Evolutionary conservation across 805 yeast genomes (phyloP).

Genomic region (Zygosaccharomyces lentus): DNA sequence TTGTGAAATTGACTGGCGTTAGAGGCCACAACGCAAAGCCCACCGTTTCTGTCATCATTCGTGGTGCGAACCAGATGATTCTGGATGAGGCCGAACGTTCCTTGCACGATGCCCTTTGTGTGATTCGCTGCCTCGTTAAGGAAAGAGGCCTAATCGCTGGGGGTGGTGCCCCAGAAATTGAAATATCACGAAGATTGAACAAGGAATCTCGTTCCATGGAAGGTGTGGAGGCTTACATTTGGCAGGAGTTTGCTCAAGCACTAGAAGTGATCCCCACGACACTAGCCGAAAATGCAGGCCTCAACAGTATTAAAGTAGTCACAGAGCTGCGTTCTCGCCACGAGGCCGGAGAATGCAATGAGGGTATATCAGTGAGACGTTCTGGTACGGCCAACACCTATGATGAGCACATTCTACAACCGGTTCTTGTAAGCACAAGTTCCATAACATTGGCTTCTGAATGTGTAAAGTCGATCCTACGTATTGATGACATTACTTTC

Average conservation of each 20-base stretch:
- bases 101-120: constrained; percentile 95
- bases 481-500: constrained; percentile 96
- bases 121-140: constrained; percentile 81
- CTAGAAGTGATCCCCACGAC: constrained; percentile 91
- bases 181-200: constrained; percentile 68
- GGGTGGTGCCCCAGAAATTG: constrained; percentile 98
- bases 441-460: constrained; percentile 94
- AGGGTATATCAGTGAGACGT: constrained; percentile 95
- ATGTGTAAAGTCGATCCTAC: constrained; percentile 89
- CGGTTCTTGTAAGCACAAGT: constrained; percentile 89
- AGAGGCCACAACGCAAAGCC: constrained; percentile 39
- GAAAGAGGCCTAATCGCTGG: constrained; percentile 92
- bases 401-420: constrained; percentile 94
- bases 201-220: constrained; percentile 68
- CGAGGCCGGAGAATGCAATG: constrained; percentile 82
- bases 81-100: constrained; percentile 97
- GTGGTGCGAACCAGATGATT: constrained; percentile 90
- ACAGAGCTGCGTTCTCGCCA: constrained; percentile 90
- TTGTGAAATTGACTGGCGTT: constrained; percentile 83
- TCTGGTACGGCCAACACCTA: constrained; percentile 88
- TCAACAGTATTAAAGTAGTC: constrained; percentile 85
- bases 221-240: constrained; percentile 87
- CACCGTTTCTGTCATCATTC: constrained; percentile 84
- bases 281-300: constrained; percentile 91
- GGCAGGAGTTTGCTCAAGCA: constrained; percentile 88